These are phyloP conservation scores for Neonectria punicea DNA, from an alignment of 2,329 filamentous ascomycete species.

Conservation along the genomic window DNA sequence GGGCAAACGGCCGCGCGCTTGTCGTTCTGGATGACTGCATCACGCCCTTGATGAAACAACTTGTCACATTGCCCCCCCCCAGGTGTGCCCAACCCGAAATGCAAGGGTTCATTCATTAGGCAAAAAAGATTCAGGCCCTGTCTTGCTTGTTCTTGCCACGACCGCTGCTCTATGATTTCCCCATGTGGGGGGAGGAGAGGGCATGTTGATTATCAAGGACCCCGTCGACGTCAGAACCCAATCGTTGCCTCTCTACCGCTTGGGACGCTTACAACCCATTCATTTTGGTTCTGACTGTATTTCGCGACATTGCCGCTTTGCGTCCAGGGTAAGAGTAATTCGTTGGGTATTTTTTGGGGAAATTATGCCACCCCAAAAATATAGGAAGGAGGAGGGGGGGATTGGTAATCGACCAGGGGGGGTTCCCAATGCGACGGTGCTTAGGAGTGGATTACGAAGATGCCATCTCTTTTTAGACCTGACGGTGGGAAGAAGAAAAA, in stretches of 20 bases:
- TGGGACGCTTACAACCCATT: not conserved
- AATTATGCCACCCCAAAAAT: not conserved
- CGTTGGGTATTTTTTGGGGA: too few species aligned
- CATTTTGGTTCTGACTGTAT: conserved; percentile 24
- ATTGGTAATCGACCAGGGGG: conserved; percentile 13
- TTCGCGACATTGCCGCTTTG: not conserved
- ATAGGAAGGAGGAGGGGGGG: not conserved
- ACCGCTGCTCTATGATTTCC: not conserved
- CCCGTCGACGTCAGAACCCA: conserved; percentile 10
- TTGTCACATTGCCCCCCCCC: not conserved
- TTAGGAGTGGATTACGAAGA: conserved; percentile 20
- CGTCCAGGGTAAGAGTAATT: conserved; percentile 8
- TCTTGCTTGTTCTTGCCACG: not conserved
- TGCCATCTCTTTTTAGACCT: conserved; percentile 18
- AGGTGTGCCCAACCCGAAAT: not conserved
- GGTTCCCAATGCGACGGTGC: conserved; percentile 7
- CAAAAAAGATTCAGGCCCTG: not conserved
- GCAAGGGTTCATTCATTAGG: not conserved
- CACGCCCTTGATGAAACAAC: conserved; percentile 10
- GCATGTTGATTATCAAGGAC: not conserved
- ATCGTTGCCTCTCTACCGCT: not conserved
- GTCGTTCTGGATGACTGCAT: conserved; percentile 10
- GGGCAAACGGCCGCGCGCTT: not conserved
- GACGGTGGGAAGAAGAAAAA: not conserved
- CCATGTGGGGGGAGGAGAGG: not conserved